Conservation (phyloP, 768 basidiomycete genomes). For the Omphalotus guepiniiformis region DNA sequence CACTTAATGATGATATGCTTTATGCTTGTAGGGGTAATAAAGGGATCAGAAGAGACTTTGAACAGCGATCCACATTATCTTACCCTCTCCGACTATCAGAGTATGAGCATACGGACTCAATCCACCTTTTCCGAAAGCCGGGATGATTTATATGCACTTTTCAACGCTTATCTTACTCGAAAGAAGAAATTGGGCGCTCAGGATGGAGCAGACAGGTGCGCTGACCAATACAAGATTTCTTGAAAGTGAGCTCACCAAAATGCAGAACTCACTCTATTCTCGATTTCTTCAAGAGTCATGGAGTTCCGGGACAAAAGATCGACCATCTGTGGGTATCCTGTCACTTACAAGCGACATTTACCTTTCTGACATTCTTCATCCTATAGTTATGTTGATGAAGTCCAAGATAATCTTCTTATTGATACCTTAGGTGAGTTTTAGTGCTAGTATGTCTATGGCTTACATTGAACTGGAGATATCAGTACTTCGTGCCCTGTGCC, state of each 20-base stretch:
- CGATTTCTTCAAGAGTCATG: constrained; percentile 23
- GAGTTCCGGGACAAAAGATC: constrained; percentile 38
- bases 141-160: constrained; percentile 46
- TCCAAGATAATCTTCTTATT: constrained; percentile 67
- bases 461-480: background rate
- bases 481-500: constrained; percentile 64
- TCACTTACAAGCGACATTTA: background rate
- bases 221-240: background rate
- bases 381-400: constrained; percentile 69
- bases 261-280: constrained; percentile 52
- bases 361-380: background rate
- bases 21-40: constrained; percentile 61
- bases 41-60: constrained; percentile 59
- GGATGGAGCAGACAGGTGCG: constrained; percentile 60
- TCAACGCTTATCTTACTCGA: constrained; percentile 43
- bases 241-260: background rate
- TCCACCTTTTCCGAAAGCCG: constrained; percentile 51
- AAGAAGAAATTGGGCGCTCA: constrained; percentile 39
- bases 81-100: constrained; percentile 38
- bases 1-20: constrained; percentile 1
- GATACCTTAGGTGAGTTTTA: constrained; percentile 49
- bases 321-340: constrained; percentile 47
- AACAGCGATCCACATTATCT: constrained; percentile 32
- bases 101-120: constrained; percentile 47
- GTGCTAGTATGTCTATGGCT: background rate